Evolutionary conservation across 768 basidiomycete genomes (phyloP), one percentile per base, ranked within the genome.

Genomic region (Russula griseocarnosa): DNA sequence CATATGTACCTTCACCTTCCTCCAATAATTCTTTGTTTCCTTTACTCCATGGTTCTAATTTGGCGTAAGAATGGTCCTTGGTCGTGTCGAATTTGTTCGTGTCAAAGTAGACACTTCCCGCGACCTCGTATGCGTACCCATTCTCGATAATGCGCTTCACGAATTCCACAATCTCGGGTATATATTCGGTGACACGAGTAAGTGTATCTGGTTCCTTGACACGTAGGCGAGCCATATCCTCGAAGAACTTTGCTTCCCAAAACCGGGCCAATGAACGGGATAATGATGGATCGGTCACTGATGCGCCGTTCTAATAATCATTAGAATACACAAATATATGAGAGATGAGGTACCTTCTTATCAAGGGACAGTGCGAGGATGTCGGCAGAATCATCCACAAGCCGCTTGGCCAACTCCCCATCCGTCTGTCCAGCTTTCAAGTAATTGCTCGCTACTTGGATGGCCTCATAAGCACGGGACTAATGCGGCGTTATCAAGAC

Each of bases 151-250:
- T 91, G 28, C 83, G 78, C 72, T 94, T 83, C 44, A 98, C 89
- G 73, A 94, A 99, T 5, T 82, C 75, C 55, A 94, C 92, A 67
- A 98, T 92, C 76, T 98, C 95, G 4, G 94, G 92, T 9, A 99
- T 88, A 74, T 94, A 99, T 75, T 98, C 97, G 1, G 95, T 95
- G 6, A 98, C 97, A 47, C 96, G 87, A 1, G 97, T 98, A 59
- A 98, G 75, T 5, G 86, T 92, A 73, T 96, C 93, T 20, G 97
- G 94, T 24, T 88, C 85, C 62, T 88, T 86, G 46, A 98, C 90
- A 66, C 83, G 83, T 20, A 99, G 82, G n/a, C 87, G 84, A 18
- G 79, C 76, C 97, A 99, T 99, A 71, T 98, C 94, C 34, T 85
- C 78, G 78, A 96, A 94, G 78, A 94, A 99, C 60, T 86, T 82